A percentile compares a stretch with the other conserved stretches of the same genome.
Conservation (phyloP, 169 alveolate genomes). For the Eimeria acervulina region DNA sequence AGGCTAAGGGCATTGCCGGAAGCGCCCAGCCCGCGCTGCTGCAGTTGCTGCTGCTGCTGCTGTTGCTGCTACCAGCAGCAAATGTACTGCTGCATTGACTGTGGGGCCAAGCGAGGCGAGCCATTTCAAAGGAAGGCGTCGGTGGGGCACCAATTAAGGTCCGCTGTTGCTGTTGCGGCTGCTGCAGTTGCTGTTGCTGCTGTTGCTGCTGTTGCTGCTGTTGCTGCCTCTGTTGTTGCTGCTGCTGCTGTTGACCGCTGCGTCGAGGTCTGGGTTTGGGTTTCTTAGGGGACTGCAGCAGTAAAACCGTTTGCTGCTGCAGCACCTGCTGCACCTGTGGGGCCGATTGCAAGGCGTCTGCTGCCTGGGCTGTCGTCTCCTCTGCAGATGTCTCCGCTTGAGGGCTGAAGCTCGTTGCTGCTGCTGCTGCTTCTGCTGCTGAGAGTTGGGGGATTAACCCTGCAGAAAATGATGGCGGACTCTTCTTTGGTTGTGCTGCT, state of each 20-base stretch:
- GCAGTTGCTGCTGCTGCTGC: no score
- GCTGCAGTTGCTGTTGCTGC: slow-evolving; percentile 17
- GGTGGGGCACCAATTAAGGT: background rate
- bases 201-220: background rate
- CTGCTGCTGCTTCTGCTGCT: background rate
- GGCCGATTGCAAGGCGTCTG: background rate
- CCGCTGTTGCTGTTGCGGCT: no score
- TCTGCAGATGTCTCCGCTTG: background rate
- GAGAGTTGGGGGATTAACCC: background rate
- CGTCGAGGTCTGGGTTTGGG: background rate
- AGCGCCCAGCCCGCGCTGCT: background rate
- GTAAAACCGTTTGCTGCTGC: background rate
- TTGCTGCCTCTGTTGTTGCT: background rate
- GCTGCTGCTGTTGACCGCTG: background rate
- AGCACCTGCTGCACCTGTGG: background rate
- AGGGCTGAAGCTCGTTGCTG: background rate
- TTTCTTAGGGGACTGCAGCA: background rate
- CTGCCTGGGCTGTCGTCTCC: background rate
- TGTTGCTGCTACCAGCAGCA: background rate
- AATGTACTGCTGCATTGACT: background rate
- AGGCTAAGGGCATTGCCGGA: background rate
- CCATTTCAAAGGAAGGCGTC: background rate
- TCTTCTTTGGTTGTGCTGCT: background rate
- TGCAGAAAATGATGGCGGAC: background rate
- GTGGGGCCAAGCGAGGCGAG: background rate